Conservation (phyloP, 192 early-diverging fungal genomes). For the Physocladia obscura region DNA sequence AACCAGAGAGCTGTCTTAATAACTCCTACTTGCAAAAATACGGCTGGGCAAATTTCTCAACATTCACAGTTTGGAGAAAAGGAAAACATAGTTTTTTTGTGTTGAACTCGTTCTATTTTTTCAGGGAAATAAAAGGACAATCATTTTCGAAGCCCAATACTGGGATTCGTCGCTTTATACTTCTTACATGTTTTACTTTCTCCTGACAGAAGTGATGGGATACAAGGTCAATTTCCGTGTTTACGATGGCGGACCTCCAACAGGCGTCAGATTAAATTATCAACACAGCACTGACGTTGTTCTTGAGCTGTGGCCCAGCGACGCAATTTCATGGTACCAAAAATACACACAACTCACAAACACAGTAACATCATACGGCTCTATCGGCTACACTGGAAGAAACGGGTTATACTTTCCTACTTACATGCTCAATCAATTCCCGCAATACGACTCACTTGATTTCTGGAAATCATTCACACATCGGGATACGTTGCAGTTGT, state of each 20-base stretch:
- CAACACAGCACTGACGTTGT: not conserved
- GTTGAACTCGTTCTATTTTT: not conserved
- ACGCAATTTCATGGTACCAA: slow-evolving; percentile 3
- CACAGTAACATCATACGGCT: not conserved
- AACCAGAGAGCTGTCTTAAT: not conserved
- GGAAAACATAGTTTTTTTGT: no score
- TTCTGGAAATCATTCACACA: slow-evolving; percentile 29
- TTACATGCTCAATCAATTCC: slow-evolving; percentile 7
- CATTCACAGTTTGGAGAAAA: not conserved
- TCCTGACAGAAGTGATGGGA: not conserved
- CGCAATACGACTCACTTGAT: slow-evolving; percentile 13
- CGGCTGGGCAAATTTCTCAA: not conserved
- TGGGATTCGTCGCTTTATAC: not conserved
- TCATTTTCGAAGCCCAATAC: slow-evolving; percentile 3
- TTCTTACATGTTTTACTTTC: not conserved
- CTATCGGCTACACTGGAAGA: slow-evolving; percentile 21
- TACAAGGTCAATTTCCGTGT: slow-evolving; percentile 8
- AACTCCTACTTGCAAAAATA: no score
- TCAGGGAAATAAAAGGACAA: not conserved
- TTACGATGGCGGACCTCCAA: not conserved
- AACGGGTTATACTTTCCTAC: slow-evolving; percentile 26
- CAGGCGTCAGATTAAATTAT: not conserved
- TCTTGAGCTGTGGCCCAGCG: slow-evolving; percentile 16
- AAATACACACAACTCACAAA: slow-evolving; percentile 17
- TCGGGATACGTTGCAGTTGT: slow-evolving; percentile 1